Base-by-base conservation (phyloP, 1,139 yeast species). In the Blastobotrys apis region DNA sequence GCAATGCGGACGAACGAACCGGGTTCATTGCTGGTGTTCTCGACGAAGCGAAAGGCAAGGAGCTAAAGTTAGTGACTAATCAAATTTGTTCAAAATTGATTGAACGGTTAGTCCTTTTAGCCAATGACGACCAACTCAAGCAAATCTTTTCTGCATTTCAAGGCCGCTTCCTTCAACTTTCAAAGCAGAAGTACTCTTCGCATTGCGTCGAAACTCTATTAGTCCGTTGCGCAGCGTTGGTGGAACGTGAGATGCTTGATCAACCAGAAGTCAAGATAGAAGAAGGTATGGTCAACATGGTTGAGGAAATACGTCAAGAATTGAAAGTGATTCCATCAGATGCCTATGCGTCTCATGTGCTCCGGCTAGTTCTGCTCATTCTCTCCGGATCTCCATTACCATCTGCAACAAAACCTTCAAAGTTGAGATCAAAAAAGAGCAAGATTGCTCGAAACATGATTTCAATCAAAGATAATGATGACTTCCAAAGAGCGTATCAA, bases 361-460 rank as follows among this genome's bases (percentile, higher is more conserved):
- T 92, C 44, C 74, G 97, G 61, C 67, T 88, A 27, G 58, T 86
- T 13, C 67, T 92, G 34, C 69, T 88, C 45, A 77, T 88, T 27
- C 65, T 87, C 33, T 74, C 94, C 2, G 95, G 95, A 2, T 81
- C 82, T 56, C 81, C 80, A 48, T 68, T 87, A 48, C 95, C 95
- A n/a, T 80, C 92, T 1, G 69, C 92, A 2, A 77, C 84, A 0
- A 75, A 85, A 16, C 82, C 85, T 55, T 82, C 94, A 1, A 77
- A 85, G 3, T 71, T 88, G 53, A 76, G 98, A 60, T 84, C 95
- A 34, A 87, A 87, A 58, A 86, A 79, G 61, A 83, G 95, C 27
- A 84, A 85, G 59, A 83, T 85, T 60, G 96, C 97, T 1, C 78
- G 97, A 63, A 88, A 88, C 63, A 84, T 85, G 92, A 85, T 87